Conservation (phyloP, 768 basidiomycete genomes). For the Ramaria rubella region DNA sequence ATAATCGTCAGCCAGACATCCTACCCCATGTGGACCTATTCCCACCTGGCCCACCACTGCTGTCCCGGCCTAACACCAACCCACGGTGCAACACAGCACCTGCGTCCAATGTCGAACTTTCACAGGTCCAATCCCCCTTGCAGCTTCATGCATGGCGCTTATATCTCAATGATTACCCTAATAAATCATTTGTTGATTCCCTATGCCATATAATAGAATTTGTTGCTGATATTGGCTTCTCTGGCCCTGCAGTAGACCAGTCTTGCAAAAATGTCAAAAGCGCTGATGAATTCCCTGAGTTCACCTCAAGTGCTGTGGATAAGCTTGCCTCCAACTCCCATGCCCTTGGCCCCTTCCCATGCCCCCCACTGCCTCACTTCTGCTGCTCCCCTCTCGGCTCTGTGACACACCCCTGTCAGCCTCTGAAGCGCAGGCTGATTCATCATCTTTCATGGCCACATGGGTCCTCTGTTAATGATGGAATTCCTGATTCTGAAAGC, state of each 20-base stretch:
- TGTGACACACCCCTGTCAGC: constrained; percentile 13
- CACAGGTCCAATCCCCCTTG: background rate
- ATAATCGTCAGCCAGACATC: background rate
- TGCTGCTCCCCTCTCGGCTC: constrained; percentile 18
- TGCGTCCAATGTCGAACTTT: background rate
- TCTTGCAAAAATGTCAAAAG: constrained; percentile 16
- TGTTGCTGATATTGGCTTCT: constrained; percentile 11
- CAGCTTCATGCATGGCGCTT: background rate
- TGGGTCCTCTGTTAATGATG: constrained; percentile 17
- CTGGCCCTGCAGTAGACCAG: constrained; percentile 3
- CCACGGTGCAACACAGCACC: constrained; percentile 6
- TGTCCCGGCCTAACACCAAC: constrained; percentile 9
- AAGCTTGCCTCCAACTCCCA: constrained; percentile 11
- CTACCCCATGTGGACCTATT: background rate
- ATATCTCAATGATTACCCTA: constrained; percentile 10
- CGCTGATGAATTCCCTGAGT: constrained; percentile 11
- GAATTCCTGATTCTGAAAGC: constrained; percentile 24
- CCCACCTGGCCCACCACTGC: constrained; percentile 1
- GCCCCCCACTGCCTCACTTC: constrained; percentile 17
- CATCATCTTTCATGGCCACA: constrained; percentile 20
- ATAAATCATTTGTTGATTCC: constrained; percentile 7
- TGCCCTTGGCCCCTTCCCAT: constrained; percentile 15
- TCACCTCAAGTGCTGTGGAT: constrained; percentile 12
- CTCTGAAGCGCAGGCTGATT: constrained; percentile 15
- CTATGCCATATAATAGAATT: constrained; percentile 11